Conservation (phyloP, 2,329 filamentous ascomycete genomes). For the Claviceps citrina region DNA sequence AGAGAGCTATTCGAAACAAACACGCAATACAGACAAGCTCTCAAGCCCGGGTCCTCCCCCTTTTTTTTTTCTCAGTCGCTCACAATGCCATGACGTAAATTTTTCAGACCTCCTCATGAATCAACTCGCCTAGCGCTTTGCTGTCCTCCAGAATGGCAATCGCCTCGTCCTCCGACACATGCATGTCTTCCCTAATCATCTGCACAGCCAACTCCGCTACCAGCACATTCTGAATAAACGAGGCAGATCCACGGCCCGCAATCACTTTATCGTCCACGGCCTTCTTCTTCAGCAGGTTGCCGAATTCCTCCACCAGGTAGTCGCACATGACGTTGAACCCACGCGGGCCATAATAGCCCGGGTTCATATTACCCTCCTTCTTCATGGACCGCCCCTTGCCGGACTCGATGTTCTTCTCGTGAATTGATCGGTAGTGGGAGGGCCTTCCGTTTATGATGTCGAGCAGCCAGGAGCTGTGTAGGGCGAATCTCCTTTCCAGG, state of each 20-base stretch:
- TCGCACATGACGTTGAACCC: constrained; percentile 60
- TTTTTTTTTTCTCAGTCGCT: neutral
- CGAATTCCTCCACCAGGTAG: constrained; percentile 46
- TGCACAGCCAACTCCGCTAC: constrained; percentile 53
- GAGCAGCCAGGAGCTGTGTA: constrained; percentile 40
- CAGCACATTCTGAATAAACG: constrained; percentile 58
- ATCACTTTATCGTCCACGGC: constrained; percentile 51
- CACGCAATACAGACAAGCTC: neutral
- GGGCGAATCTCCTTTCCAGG: constrained; percentile 42
- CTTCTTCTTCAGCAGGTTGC: constrained; percentile 41
- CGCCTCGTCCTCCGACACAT: constrained; percentile 26
- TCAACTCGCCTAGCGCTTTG: constrained; percentile 47
- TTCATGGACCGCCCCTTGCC: constrained; percentile 46
- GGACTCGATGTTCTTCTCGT: constrained; percentile 38
- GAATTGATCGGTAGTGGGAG: constrained; percentile 45
- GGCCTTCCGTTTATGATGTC: constrained; percentile 41
- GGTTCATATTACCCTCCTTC: constrained; percentile 43
- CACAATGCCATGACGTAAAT: neutral
- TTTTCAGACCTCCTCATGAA: constrained; percentile 42
- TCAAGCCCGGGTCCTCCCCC: neutral
- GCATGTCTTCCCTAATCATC: constrained; percentile 43
- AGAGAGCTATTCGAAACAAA: neutral
- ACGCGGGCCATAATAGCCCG: constrained; percentile 71
- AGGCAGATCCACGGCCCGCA: constrained; percentile 47
- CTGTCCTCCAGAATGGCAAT: constrained; percentile 49